phyloP scores from a whole-genome alignment of 2,329 filamentous ascomycete species.

The Venturia carpophila region DNA sequence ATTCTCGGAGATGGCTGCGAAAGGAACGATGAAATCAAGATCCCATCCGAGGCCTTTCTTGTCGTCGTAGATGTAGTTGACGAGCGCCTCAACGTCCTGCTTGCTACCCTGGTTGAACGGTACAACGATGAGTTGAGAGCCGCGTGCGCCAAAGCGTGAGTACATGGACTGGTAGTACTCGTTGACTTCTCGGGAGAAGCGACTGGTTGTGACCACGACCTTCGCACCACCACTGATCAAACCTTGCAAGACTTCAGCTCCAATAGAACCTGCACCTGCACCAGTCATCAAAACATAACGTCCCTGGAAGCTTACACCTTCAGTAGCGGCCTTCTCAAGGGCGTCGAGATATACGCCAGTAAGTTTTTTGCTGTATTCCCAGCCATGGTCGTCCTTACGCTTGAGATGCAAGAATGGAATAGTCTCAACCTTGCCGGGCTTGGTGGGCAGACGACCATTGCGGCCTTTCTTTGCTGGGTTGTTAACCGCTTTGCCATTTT shows the following conservation, averaged over 20 bases:
- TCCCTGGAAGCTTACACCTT: slow-evolving; percentile 83
- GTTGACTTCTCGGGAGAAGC: slow-evolving; percentile 93
- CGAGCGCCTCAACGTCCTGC: slow-evolving; percentile 88
- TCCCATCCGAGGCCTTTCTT: slow-evolving; percentile 99
- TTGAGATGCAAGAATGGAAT: slow-evolving; percentile 97
- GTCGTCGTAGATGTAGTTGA: slow-evolving; percentile 92
- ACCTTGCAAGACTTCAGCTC: slow-evolving; percentile 91
- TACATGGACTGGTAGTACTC: slow-evolving; percentile 99
- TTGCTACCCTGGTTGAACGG: slow-evolving; percentile 99
- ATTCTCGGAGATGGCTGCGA: slow-evolving; percentile 95
- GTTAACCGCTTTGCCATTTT: slow-evolving; percentile 59
- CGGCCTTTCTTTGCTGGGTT: slow-evolving; percentile 51
- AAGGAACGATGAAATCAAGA: slow-evolving; percentile 89
- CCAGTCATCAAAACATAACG: slow-evolving; percentile 98
- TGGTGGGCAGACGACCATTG: slow-evolving; percentile 48
- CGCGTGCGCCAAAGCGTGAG: slow-evolving; percentile 82
- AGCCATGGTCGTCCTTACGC: slow-evolving; percentile 85
- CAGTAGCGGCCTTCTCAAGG: slow-evolving; percentile 77
- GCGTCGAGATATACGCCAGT: slow-evolving; percentile 89
- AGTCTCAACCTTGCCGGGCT: slow-evolving; percentile 86
- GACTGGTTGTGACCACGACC: slow-evolving; percentile 91
- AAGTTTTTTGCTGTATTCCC: slow-evolving; percentile 99
- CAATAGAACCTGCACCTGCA: slow-evolving; percentile 94
- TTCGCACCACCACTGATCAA: slow-evolving; percentile 94
- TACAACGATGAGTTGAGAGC: slow-evolving; percentile 94